Percentiles rank a stretch among this genome's conserved stretches.
Evolutionary conservation across 306 rosid genomes (phyloP).

Genomic region (barrel medic (Medicago truncatula)): MtrunA17r5.0-ANR NC_053048.1:46960001-46960500

Average conservation of each 20-base stretch:
- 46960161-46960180: conserved; percentile 30
- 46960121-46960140: conserved; percentile 35
- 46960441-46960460: too few relatives aligned
- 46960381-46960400: conserved; percentile 10
- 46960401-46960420: neutral
- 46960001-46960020: conserved; percentile 83
- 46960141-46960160: conserved; percentile 15
- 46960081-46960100: conserved; percentile 70
- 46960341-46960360: conserved; percentile 71
- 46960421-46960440: too few relatives aligned
- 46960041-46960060: conserved; percentile 75
- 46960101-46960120: conserved; percentile 64
- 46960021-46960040: conserved; percentile 68
- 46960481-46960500: too few relatives aligned
- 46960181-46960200: conserved; percentile 71
- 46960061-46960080: conserved; percentile 63
- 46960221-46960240: conserved; percentile 80
- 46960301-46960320: conserved; percentile 86
- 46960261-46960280: conserved; percentile 90
- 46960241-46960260: conserved; percentile 90
- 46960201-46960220: conserved; percentile 86
- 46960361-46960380: conserved; percentile 17
- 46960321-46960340: conserved; percentile 78
- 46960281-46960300: conserved; percentile 81
- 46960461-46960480: too few relatives aligned